Base-by-base conservation (phyloP, 2,329 filamentous ascomycete species). In the Chaetomiaceae sp. region DNA sequence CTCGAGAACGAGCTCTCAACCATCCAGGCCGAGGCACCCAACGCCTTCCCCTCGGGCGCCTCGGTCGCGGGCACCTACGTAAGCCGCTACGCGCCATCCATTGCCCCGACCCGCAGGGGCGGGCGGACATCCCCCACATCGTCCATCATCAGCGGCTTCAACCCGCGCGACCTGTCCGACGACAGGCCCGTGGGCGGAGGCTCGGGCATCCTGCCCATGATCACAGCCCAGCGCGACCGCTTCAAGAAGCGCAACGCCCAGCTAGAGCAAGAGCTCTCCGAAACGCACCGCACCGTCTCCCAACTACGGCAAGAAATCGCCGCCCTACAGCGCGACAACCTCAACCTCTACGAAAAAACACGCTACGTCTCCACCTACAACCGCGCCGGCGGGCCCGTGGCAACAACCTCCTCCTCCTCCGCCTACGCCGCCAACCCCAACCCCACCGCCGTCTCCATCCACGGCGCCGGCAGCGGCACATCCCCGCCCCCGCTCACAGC, bases 61-160 rank as follows among this genome's bases (percentile, higher is more conserved):
- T 97, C 92, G 2, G 88, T 96, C 37, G 91, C 92, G 2, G 92
- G 91, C 37, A 97, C 92, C 3, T 95, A 96, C 68, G 82, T 85
- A 47, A 92, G 88, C 20, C 83, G 88, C 45, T 88, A 91, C 65
- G 85, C 88, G 2, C 84, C 88, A 2, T 76, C 80, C 2, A 70
- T 77, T 12, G 77, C 76, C 36, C 76, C 79, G 1, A 78, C 82
- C 17, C 81, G 88, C 45, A 82, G 84, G 63, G 83, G 87, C 27
- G 82, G 86, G 37, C 76, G 78, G 46, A 82, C 87, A 15, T 97
- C 94, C 3, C 95, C 94, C 0, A 97, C 94, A 1, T 97, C 92
- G 4, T 97, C 92, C 19, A 97, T 99, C 64, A 97, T 99, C 64
- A 96, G 91, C 56, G 94, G 94, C n/a, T 91, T 96, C 66, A 89